Percentiles rank a stretch among this genome's conserved stretches.
phyloP scores from a whole-genome alignment of 345 rosid species.

The Carallia pectinifolia region DNA sequence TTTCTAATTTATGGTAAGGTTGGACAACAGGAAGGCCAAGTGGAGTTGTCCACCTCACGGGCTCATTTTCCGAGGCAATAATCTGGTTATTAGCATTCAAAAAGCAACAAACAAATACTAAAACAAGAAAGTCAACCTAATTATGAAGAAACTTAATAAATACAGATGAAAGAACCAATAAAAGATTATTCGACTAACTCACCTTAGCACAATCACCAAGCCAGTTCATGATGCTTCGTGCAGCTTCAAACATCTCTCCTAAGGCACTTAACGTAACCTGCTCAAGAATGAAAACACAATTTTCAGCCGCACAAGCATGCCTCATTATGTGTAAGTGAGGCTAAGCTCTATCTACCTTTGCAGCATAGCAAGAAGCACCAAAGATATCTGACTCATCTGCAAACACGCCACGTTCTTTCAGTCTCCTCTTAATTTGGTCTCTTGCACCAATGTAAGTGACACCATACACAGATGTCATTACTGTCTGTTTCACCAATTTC shows the following conservation, averaged over 20 bases:
- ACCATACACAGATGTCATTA: conserved; percentile 99
- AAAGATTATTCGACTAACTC: conserved; percentile 10
- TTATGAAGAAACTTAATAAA: background rate
- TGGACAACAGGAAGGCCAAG: conserved; percentile 99
- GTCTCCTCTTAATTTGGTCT: conserved; percentile 87
- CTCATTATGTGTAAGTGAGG: conserved; percentile 1
- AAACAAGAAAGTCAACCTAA: background rate
- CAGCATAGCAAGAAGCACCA: conserved; percentile 88
- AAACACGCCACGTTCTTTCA: conserved; percentile 76
- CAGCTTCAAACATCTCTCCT: conserved; percentile 97
- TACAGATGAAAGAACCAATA: background rate
- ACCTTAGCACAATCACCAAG: conserved; percentile 99
- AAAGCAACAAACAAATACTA: background rate
- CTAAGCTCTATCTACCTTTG: conserved; percentile 52
- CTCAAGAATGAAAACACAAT: conserved; percentile 24
- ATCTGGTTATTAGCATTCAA: conserved; percentile 36
- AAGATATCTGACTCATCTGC: conserved; percentile 58
- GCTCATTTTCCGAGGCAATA: conserved; percentile 84
- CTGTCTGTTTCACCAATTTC: conserved; percentile 99
- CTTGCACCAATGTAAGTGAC: conserved; percentile 95
- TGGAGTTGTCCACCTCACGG: conserved; percentile 94
- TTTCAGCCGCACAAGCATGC: background rate
- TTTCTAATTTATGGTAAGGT: conserved; percentile 75
- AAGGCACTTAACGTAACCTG: conserved; percentile 85
- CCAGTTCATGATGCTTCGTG: conserved; percentile 90